Conservation (phyloP, 805 yeast genomes). For the Monosporozyma servazzii region DNA sequence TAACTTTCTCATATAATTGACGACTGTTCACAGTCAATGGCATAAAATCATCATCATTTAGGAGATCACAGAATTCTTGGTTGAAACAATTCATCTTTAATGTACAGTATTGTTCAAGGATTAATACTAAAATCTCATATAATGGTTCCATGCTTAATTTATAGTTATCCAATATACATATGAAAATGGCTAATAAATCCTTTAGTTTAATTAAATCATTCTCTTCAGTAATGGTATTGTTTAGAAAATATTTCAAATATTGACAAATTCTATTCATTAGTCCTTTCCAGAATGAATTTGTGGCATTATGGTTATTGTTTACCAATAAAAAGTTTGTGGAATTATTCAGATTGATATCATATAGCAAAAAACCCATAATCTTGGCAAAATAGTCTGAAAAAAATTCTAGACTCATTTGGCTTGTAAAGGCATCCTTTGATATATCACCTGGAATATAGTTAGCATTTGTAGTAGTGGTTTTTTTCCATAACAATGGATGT, state of each 20-base stretch:
- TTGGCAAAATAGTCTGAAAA: conserved; percentile 49
- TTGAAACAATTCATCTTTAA: conserved; percentile 47
- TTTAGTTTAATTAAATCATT: conserved; percentile 47
- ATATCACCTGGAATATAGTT: conserved; percentile 16
- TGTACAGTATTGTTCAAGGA: conserved; percentile 55
- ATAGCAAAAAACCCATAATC: conserved; percentile 65
- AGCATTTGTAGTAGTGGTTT: conserved; percentile 10
- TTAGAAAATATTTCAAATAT: conserved; percentile 40
- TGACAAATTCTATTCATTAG: conserved; percentile 52
- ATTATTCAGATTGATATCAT: conserved; percentile 60
- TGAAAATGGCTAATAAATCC: conserved; percentile 55
- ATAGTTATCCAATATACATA: conserved; percentile 68
- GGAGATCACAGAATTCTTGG: conserved; percentile 48
- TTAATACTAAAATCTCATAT: conserved; percentile 48
- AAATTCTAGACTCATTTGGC: conserved; percentile 13
- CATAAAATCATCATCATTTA: conserved; percentile 80
- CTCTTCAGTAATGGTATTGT: conserved; percentile 34
- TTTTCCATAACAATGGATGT: conserved; percentile 50
- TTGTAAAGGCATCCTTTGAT: conserved; percentile 26
- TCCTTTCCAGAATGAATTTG: conserved; percentile 70
- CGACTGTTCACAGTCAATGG: conserved; percentile 62
- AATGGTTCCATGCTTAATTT: conserved; percentile 51
- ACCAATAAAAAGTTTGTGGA: conserved; percentile 59
- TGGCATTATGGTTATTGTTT: conserved; percentile 41
- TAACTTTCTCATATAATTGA: conserved; percentile 52